A percentile compares a stretch with the other conserved stretches of the same genome.
These are phyloP conservation scores for Rhododendron ferrugineum DNA, from an alignment of 148 eudicot genomes.

Conservation along the genomic window DNA sequence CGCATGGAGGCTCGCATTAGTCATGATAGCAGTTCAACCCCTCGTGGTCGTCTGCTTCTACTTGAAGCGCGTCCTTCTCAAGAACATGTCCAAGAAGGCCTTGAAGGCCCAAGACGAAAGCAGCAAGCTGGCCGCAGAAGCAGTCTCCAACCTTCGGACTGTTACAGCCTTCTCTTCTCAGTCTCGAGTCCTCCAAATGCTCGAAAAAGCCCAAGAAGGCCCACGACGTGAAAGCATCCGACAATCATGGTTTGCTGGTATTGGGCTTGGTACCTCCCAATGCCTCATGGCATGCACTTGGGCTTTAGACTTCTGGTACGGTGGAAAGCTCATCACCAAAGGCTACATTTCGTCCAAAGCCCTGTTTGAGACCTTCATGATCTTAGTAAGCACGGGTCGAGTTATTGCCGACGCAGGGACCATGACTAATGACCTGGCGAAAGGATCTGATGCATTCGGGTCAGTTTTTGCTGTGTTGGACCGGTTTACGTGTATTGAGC, in stretches of 20 bases:
- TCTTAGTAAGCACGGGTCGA: neutral
- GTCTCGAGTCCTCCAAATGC: neutral
- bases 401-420: neutral
- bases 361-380: neutral
- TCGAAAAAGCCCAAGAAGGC: neutral
- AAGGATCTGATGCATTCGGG: neutral
- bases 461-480: neutral
- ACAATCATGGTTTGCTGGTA: neutral
- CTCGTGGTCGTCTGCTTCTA: neutral
- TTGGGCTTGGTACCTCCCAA: neutral
- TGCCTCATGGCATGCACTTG: neutral
- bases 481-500: neutral
- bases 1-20: neutral
- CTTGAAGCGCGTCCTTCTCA: neutral
- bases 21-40: neutral
- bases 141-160: neutral
- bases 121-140: neutral
- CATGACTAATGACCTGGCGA: neutral
- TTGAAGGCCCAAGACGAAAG: neutral
- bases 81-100: neutral
- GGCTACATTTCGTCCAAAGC: neutral
- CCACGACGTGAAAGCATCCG: neutral
- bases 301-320: neutral
- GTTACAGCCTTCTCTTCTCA: neutral
- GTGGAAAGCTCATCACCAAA: neutral